Base-by-base conservation (phyloP, 805 yeast genomes). In the Candida koratica region DNA sequence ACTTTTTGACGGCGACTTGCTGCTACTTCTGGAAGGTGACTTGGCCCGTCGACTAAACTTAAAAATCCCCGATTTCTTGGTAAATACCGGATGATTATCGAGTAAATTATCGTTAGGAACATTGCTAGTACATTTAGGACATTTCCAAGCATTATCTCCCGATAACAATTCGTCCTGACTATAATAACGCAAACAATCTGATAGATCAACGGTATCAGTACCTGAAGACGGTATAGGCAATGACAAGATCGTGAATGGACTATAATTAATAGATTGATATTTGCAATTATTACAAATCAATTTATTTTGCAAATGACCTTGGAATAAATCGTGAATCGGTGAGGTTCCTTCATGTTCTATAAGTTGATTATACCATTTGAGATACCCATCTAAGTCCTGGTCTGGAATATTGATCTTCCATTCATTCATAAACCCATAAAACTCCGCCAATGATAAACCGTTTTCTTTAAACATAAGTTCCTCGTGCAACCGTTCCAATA, bases 71-170 rank as follows among this genome's bases (percentile, higher is more conserved):
- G 52, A 45, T 53, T 49, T 56, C 48, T 61, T 48, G 16, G 56
- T 45, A 43, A 67, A 67, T 8, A 67, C 72, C 3, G 67, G 67
- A 39, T 61, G 65, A 28, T 45, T 47, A 36, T 61, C 64, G 28
- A 58, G 47, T 11, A 38, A 42, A 48, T 49, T 47, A 37, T 36
- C 38, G 24, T 17, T 41, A 2, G 36, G 34, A 38, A 16, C 41
- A 14, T 13, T 28, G 41, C 71, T 60, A 60, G 93, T 60, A 60
- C 94, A 84, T 37, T 77, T 74, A 6, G 93, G 89, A 62, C 94
- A 84, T 44, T 80, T 75, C 94, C 94, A 84, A 1, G 93, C 85
- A 58, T 84, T 83, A 5, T 80, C 89, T 17, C 86, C 82, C n/a
- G 68, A 63, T 34, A 84, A 57, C 3, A 78, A 66, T 53, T 84